Conservation (phyloP, 352 stramenopile genomes). For the Pythium graminicola region DNA sequence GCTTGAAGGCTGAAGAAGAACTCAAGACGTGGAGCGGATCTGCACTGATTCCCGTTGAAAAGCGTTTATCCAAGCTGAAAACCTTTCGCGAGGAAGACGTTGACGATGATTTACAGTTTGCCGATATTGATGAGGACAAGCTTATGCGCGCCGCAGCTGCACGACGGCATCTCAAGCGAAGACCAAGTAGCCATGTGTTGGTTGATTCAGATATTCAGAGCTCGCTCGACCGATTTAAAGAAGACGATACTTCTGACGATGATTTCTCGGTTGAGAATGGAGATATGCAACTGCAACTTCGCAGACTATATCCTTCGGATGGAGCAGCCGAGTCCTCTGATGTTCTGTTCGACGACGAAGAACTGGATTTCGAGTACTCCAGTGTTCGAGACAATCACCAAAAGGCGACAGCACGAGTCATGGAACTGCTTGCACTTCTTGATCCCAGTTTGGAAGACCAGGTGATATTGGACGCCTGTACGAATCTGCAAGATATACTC, state of each 20-base stretch:
- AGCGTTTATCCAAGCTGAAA: constrained; percentile 57
- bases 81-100: constrained; percentile 70
- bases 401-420: constrained; percentile 63
- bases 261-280: constrained; percentile 17
- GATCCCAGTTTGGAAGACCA: constrained; percentile 85
- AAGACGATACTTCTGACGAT: constrained; percentile 19
- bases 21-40: constrained; percentile 44
- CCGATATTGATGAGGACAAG: constrained; percentile 65
- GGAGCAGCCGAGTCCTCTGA: constrained; percentile 39
- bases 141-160: constrained; percentile 36
- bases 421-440: constrained; percentile 69
- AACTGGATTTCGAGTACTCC: constrained; percentile 76
- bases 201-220: not conserved
- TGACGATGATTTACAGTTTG: constrained; percentile 42
- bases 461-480: constrained; percentile 76
- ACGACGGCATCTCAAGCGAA: constrained; percentile 16
- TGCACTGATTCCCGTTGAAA: constrained; percentile 54
- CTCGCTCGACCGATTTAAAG: constrained; percentile 23
- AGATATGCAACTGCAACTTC: constrained; percentile 19
- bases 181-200: constrained; percentile 4
- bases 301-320: constrained; percentile 10
- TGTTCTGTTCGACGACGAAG: constrained; percentile 75
- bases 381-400: constrained; percentile 66
- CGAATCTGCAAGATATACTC: constrained; percentile 66
- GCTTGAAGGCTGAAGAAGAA: constrained; percentile 13